A percentile compares a stretch with the other conserved stretches of the same genome.
phyloP scores from a whole-genome alignment of 495 filamentous ascomycete genomes.

The Trichocladium antarcticum region DNA sequence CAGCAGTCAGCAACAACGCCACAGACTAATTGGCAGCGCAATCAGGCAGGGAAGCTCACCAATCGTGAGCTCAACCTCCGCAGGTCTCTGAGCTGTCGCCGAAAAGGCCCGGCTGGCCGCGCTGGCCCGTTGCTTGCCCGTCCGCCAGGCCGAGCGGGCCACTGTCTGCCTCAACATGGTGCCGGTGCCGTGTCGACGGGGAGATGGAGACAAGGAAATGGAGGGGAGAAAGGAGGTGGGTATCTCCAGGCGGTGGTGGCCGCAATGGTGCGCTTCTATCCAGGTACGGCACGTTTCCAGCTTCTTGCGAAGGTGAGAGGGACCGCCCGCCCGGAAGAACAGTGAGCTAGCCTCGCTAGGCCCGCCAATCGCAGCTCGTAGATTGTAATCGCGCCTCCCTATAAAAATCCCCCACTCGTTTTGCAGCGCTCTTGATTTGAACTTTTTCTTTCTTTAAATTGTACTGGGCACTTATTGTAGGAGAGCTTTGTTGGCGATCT shows the following conservation, averaged over 20 bases:
- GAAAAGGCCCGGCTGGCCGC: constrained; percentile 62
- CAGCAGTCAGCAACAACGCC: constrained; percentile 24
- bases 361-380: constrained; percentile 19
- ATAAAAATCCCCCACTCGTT: constrained; percentile 15
- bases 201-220: constrained; percentile 22
- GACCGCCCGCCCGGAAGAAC: constrained; percentile 12
- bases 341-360: constrained; percentile 16
- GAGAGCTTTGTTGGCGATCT: constrained; percentile 37
- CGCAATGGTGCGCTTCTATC: constrained; percentile 4
- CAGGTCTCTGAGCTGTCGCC: constrained; percentile 56
- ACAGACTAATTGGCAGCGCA: constrained; percentile 10
- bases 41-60: constrained; percentile 44
- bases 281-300: constrained; percentile 1
- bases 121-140: constrained; percentile 52
- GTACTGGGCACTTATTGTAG: constrained; percentile 83
- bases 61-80: constrained; percentile 91
- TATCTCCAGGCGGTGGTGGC: constrained; percentile 11
- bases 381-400: constrained; percentile 19
- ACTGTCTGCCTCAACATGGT: constrained; percentile 79
- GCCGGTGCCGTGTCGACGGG: constrained; percentile 48
- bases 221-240: background rate
- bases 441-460: constrained; percentile 39
- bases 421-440: constrained; percentile 21
- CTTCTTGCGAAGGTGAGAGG: background rate
- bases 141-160: constrained; percentile 75